Evolutionary conservation across 805 yeast genomes (phyloP).

Genomic region (Yarrowia hollandica): DNA sequence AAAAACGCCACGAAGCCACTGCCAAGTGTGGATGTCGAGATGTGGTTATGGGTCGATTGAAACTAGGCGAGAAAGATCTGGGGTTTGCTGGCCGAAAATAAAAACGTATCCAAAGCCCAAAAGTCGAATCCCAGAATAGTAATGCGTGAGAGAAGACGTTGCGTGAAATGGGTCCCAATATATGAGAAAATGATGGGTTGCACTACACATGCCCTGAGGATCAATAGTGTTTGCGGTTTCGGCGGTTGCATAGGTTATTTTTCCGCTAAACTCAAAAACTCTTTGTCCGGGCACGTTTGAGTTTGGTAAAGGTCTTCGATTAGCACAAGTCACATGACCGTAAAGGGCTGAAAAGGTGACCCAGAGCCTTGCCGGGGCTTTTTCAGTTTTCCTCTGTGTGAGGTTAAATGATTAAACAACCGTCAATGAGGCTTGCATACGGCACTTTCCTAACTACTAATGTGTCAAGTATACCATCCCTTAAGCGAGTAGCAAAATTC

Average conservation of each 20-base stretch:
- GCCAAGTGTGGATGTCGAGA: constrained; percentile 3
- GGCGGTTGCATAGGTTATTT: constrained; percentile 9
- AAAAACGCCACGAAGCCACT: constrained; percentile 25
- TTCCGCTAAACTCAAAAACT: constrained; percentile 1
- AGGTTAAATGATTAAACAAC: not conserved
- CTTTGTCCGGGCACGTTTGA: not conserved
- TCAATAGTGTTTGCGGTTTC: not conserved
- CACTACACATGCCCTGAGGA: constrained; percentile 1
- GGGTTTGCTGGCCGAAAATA: too few relatives aligned
- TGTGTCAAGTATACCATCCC: too few relatives aligned
- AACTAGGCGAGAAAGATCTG: too few relatives aligned
- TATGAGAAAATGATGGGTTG: constrained; percentile 21
- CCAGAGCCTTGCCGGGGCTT: not conserved
- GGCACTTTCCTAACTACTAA: too few relatives aligned
- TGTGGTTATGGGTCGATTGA: too few relatives aligned
- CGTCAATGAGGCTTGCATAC: not conserved
- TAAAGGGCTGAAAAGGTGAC: too few relatives aligned
- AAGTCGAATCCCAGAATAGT: constrained; percentile 6
- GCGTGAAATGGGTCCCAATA: not conserved
- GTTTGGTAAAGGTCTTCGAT: not conserved
- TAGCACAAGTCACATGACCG: constrained; percentile 23
- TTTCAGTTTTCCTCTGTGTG: not conserved
- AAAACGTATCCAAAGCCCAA: too few relatives aligned
- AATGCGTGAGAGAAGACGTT: not conserved
- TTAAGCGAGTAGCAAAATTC: not conserved